Evolutionary conservation across 805 yeast species (phyloP).

Genomic region (Pichia nakasei): DNA sequence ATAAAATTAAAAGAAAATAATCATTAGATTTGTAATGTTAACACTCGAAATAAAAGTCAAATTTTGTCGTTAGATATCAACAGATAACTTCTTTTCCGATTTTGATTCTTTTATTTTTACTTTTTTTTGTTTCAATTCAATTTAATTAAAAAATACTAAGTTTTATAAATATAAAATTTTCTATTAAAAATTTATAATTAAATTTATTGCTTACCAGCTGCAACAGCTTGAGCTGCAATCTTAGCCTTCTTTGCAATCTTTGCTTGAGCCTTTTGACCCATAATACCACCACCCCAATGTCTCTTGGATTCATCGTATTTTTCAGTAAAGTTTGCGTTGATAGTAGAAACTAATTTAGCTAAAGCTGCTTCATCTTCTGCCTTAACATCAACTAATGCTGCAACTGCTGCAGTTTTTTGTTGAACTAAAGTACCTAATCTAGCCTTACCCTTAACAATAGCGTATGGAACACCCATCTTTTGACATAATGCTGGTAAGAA

Average conservation of each 20-base stretch:
- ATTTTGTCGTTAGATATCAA: no score
- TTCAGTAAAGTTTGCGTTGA: conserved; percentile 87
- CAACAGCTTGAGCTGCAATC: conserved; percentile 42
- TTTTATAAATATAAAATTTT: no score
- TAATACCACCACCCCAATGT: conserved; percentile 99
- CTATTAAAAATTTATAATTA: not conserved
- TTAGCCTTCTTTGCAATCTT: conserved; percentile 71
- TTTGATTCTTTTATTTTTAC: no score
- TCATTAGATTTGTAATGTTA: no score
- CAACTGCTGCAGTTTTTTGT: conserved; percentile 96
- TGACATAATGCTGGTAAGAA: conserved; percentile 98
- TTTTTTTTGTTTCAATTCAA: no score
- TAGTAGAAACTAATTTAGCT: conserved; percentile 86
- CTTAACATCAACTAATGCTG: conserved; percentile 92
- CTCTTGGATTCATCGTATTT: conserved; percentile 94
- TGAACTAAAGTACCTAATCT: conserved; percentile 96
- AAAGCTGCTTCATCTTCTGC: conserved; percentile 93
- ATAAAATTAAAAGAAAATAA: no score
- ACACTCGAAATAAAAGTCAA: no score
- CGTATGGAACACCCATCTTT: conserved; percentile 99
- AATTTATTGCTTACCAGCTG: conserved; percentile 39
- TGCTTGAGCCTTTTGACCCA: conserved; percentile 90
- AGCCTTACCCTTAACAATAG: conserved; percentile 96
- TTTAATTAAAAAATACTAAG: no score
- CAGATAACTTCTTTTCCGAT: no score